Evolutionary conservation across 1,284 basidiomycete genomes (phyloP), one percentile per base, ranked within the genome.

Genomic region (Athelia psychrophila): DNA sequence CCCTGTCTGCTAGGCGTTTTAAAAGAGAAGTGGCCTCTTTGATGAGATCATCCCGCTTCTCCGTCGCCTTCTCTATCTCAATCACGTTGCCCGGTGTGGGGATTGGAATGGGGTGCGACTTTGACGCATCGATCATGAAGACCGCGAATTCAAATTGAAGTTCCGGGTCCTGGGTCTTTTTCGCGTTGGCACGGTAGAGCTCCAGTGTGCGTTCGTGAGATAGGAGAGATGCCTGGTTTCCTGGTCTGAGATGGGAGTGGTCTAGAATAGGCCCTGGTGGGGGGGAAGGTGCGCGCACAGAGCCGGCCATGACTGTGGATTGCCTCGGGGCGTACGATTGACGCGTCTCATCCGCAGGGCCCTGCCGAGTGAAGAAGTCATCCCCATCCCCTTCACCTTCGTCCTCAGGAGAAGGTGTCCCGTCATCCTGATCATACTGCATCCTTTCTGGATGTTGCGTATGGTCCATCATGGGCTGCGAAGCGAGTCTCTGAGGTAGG

Each of bases 61-160:
- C 83, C 23, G 81, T 64, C 1, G 86, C 87, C 61, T 83, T 84
- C 69, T 96, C 93, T 51, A 93, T 83, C 46, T 89, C 80, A 60
- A 93, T 81, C 35, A 89, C 77, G 60, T 90, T 91, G 32, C 82
- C 85, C 0, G 79, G 75, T 1, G 83, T 83, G 16, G 74, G 77
- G 3, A 71, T 70, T 3, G 89, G 88, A 61, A 94, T 88, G 44
- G 86, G 85, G 68, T 93, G 81, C 1, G 86, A 85, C 71, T 95
- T 95, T 51, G 91, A 88, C 32, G 95, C 93, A 66, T 98, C 97
- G 63, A 99, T 89, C 91, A 98, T 95, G 76, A 99, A 98, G 15
- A 96, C 93, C 49, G 95, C 93, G 61, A 99, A 96, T 70, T 99
- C 96, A 74, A 96, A 99, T 67, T 96, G 96, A 54, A 98, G 78